These are phyloP conservation scores for Penstemon barbatus DNA, from an alignment of 257 asterid genomes.

Conservation along the genomic window DNA sequence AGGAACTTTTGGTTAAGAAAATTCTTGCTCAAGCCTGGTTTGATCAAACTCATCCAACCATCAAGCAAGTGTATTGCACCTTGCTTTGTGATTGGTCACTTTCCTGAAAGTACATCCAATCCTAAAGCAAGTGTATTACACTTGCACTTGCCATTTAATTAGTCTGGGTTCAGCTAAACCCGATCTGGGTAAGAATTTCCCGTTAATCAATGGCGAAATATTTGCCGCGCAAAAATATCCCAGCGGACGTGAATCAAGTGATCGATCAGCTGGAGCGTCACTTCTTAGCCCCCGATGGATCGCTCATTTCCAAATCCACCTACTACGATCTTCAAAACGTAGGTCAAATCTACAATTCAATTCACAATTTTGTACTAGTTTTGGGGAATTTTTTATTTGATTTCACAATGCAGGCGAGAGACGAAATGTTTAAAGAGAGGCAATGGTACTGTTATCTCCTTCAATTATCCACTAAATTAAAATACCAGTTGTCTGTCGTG, in stretches of 20 bases:
- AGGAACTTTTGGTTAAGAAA: not conserved
- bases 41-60: too few species aligned
- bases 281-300: slow-evolving; percentile 93
- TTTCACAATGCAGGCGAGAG: slow-evolving; percentile 76
- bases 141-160: too few species aligned
- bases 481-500: not conserved
- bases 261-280: slow-evolving; percentile 95
- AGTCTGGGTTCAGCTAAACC: too few species aligned
- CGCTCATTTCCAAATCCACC: slow-evolving; percentile 88
- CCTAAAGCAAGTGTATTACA: too few species aligned
- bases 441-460: slow-evolving; percentile 50
- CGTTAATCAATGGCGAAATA: slow-evolving; percentile 48
- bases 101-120: too few species aligned
- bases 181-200: too few species aligned
- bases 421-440: slow-evolving; percentile 94
- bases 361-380: not conserved
- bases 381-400: not conserved
- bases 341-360: slow-evolving; percentile 3
- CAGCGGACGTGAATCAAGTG: slow-evolving; percentile 70
- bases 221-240: slow-evolving; percentile 61
- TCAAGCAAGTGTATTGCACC: too few species aligned
- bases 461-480: slow-evolving; percentile 1
- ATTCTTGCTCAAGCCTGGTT: too few species aligned
- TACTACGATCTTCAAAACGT: slow-evolving; percentile 82
- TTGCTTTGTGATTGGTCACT: too few species aligned